Conservation (phyloP, 768 basidiomycete species). For the Kwoniella sp. region DNA sequence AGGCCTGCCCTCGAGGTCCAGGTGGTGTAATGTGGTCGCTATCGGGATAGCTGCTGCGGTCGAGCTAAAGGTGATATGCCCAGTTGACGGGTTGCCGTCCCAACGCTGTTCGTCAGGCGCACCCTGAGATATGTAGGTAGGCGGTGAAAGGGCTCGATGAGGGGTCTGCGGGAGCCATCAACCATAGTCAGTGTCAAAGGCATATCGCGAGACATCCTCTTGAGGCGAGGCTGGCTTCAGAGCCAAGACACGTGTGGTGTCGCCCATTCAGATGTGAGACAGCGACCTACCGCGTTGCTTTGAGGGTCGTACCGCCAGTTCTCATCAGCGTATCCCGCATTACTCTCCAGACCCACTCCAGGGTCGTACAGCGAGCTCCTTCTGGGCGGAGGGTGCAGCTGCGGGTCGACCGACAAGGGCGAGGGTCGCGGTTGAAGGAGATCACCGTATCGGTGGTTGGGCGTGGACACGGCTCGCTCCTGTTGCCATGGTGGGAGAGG, state of each 20-base stretch:
- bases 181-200: no score
- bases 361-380: not conserved
- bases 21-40: not conserved
- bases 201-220: not conserved
- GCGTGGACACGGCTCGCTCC: not conserved
- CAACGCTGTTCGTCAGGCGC: no score
- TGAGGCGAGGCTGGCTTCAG: not conserved
- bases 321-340: no score
- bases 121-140: no score
- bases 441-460: no score
- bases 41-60: no score
- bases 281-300: no score
- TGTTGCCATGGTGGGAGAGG: not conserved
- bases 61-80: not conserved
- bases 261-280: conserved; percentile 9
- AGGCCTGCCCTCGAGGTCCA: not conserved
- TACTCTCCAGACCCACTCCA: no score
- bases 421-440: not conserved
- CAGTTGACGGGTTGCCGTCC: not conserved
- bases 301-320: no score
- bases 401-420: not conserved
- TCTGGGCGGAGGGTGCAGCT: conserved; percentile 3
- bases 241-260: not conserved
- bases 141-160: not conserved
- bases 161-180: not conserved